Conservation (phyloP, 306 rosid species). For the Ormosia emarginata region DNA sequence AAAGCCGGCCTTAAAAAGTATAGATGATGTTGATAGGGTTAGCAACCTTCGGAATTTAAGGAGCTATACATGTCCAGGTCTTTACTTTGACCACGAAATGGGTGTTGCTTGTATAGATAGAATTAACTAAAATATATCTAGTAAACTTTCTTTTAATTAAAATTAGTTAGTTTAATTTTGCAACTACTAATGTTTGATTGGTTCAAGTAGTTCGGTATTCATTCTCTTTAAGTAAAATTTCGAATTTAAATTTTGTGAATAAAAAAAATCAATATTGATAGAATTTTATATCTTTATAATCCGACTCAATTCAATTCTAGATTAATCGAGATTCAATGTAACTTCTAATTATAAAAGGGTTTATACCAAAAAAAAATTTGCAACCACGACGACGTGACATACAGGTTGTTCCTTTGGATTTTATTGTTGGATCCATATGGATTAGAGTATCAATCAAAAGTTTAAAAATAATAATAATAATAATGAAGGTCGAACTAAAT, state of each 20-base stretch:
- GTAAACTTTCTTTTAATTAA: neutral
- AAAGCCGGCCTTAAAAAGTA: neutral
- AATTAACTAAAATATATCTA: neutral
- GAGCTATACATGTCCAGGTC: neutral
- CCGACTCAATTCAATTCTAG: fast-evolving
- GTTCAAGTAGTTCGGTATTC: too few species aligned
- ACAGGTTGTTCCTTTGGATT: neutral
- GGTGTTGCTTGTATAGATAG: neutral
- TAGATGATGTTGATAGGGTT: too few species aligned
- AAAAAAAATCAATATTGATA: too few species aligned
- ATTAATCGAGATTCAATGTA: too few species aligned
- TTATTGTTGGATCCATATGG: neutral
- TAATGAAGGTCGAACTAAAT: neutral
- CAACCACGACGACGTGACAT: neutral
- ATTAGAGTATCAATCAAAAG: neutral
- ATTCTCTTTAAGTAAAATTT: too few species aligned
- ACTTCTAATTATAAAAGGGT: too few species aligned
- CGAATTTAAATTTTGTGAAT: too few species aligned
- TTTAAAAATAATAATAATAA: neutral
- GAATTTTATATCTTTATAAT: too few species aligned
- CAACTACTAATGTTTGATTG: too few species aligned
- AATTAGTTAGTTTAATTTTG: neutral
- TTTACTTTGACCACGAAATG: neutral
- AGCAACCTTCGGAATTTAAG: neutral
- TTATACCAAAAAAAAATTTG: too few species aligned